A percentile compares a stretch with the other conserved stretches of the same genome.
phyloP scores from a whole-genome alignment of 2,329 filamentous ascomycete species.

The Pochonia chlamydosporia region DNA sequence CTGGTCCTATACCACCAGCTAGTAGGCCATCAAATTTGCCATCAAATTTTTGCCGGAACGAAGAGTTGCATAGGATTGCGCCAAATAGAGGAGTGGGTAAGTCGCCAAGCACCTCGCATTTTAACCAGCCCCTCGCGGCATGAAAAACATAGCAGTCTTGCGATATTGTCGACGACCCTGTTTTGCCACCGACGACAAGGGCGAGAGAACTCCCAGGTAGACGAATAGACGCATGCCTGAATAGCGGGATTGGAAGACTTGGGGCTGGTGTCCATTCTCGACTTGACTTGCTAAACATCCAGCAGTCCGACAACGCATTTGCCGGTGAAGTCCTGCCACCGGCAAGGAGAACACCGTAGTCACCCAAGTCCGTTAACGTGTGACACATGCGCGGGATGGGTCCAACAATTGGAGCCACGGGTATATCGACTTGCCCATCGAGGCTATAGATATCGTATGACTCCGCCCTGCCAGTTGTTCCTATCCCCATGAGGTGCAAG shows the following conservation, averaged over 20 bases:
- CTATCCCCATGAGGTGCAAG: conserved; percentile 38
- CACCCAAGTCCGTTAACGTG: conserved; percentile 61
- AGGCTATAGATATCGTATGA: conserved; percentile 45
- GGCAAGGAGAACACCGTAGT: conserved; percentile 55
- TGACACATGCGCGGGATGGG: conserved; percentile 61
- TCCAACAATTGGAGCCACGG: conserved; percentile 22
- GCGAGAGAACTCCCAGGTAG: conserved; percentile 43
- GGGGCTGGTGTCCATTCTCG: conserved; percentile 61
- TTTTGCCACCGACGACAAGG: conserved; percentile 59
- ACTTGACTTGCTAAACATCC: conserved; percentile 54
- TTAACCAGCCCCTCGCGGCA: conserved; percentile 39
- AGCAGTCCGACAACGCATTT: conserved; percentile 65
- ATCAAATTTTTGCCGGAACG: conserved; percentile 14
- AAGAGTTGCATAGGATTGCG: conserved; percentile 28
- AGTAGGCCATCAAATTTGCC: conserved; percentile 53
- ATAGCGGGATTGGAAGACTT: conserved; percentile 65
- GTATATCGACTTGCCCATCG: conserved; percentile 12
- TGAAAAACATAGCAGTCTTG: conserved; percentile 48
- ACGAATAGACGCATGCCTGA: conserved; percentile 63
- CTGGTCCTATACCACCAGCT: conserved; percentile 62
- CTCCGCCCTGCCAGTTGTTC: conserved; percentile 36
- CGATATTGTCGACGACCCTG: conserved; percentile 40
- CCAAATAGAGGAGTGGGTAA: conserved; percentile 37
- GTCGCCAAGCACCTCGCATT: conserved; percentile 31
- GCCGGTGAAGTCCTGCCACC: conserved; percentile 78